Evolutionary conservation across 1,284 basidiomycete genomes (phyloP).

Genomic region (Quambalaria eucalypti): DNA sequence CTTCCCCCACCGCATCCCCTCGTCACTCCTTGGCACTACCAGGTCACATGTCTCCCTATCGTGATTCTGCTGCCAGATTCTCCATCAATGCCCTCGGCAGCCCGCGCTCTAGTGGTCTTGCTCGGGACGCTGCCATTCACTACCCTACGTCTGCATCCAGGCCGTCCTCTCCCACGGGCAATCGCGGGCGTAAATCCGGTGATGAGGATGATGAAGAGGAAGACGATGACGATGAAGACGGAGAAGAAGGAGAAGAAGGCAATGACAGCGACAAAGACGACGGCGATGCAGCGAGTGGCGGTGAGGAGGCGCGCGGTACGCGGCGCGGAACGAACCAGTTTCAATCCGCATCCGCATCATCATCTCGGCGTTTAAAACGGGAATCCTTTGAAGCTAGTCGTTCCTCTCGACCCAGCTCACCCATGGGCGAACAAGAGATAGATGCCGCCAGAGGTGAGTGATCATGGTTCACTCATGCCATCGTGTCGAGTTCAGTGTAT

Average conservation of each 20-base stretch:
- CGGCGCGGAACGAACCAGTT: too few relatives aligned
- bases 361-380: too few relatives aligned
- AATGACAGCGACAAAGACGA: neutral
- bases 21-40: conserved; percentile 27
- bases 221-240: neutral
- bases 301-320: neutral
- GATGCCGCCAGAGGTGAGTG: neutral
- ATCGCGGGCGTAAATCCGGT: neutral
- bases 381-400: too few relatives aligned
- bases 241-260: too few relatives aligned
- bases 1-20: conserved; percentile 32
- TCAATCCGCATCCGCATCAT: neutral
- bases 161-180: conserved; percentile 4
- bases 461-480: conserved; percentile 10
- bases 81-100: conserved; percentile 18
- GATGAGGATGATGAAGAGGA: neutral
- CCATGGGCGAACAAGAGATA: conserved; percentile 5
- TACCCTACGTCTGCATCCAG: conserved; percentile 32
- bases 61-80: conserved; percentile 36
- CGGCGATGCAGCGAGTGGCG: neutral
- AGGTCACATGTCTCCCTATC: conserved; percentile 34
- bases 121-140: conserved; percentile 30
- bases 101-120: conserved; percentile 36
- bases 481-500: neutral
- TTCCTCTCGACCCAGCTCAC: conserved; percentile 26